Evolutionary conservation across 1,284 basidiomycete genomes (phyloP).

Genomic region (Exobasidium cylindrosporum): DNA sequence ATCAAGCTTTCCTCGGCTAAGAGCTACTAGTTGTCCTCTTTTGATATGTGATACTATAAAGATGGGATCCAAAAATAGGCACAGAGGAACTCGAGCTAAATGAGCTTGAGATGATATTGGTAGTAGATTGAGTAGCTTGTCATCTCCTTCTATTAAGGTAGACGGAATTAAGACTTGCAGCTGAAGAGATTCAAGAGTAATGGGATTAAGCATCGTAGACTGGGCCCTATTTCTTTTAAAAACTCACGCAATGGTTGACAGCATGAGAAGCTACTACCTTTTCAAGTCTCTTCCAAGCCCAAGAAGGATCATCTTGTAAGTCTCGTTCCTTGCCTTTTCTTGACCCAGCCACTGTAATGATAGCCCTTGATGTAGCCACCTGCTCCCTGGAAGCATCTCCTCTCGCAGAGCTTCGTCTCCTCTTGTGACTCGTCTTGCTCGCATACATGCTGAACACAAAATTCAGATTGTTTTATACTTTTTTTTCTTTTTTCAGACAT

Average conservation of each 20-base stretch:
- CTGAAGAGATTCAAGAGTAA: no score
- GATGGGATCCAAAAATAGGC: slow-evolving; percentile 43
- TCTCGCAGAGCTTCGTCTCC: slow-evolving; percentile 43
- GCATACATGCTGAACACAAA: slow-evolving; percentile 5
- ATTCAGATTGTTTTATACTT: neutral
- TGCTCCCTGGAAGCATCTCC: slow-evolving; percentile 34
- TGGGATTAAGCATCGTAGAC: slow-evolving; percentile 23
- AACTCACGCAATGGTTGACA: slow-evolving; percentile 35
- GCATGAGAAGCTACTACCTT: slow-evolving; percentile 29
- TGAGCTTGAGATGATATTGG: slow-evolving; percentile 3
- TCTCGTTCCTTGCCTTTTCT: neutral
- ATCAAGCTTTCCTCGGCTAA: slow-evolving; percentile 29
- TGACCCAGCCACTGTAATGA: neutral
- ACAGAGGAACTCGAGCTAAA: slow-evolving; percentile 18
- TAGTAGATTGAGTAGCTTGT: neutral
- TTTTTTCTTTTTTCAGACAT: neutral
- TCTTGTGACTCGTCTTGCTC: slow-evolving; percentile 30
- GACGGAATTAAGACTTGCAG: neutral
- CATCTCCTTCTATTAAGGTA: neutral
- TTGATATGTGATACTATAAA: slow-evolving; percentile 45
- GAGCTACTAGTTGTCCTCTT: slow-evolving; percentile 27
- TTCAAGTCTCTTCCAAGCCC: slow-evolving; percentile 9
- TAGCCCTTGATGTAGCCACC: neutral
- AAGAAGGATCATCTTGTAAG: neutral
- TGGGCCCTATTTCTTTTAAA: neutral